Evolutionary conservation across 1,139 yeast species (phyloP).

Genomic region (Kurtzmaniella quercitrusa): DNA sequence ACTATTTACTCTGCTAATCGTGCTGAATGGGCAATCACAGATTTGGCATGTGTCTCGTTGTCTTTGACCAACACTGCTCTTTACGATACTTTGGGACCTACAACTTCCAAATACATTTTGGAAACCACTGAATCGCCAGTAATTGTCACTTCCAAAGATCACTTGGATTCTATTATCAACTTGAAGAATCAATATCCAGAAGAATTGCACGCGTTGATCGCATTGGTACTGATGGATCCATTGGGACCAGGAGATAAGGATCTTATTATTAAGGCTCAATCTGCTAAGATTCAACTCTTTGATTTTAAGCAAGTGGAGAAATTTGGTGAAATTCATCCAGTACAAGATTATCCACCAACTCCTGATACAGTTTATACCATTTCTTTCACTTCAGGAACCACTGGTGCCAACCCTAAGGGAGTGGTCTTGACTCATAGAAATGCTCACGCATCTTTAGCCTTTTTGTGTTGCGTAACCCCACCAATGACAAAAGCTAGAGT

Average conservation of each 20-base stretch:
- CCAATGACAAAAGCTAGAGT: conserved; percentile 12
- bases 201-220: conserved; percentile 17
- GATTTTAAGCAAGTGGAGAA: conserved; percentile 31
- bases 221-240: conserved; percentile 50
- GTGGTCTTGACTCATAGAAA: conserved; percentile 31
- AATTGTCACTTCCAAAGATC: conserved; percentile 46
- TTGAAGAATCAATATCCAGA: conserved; percentile 26
- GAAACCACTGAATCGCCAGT: conserved; percentile 55
- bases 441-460: conserved; percentile 24
- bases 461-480: conserved; percentile 15
- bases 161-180: conserved; percentile 37
- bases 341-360: conserved; percentile 22
- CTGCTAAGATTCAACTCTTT: conserved; percentile 21
- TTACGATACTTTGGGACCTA: conserved; percentile 63
- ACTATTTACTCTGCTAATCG: conserved; percentile 54
- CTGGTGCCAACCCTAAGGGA: conserved; percentile 41
- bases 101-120: conserved; percentile 55
- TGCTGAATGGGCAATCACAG: conserved; percentile 59
- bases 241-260: conserved; percentile 23
- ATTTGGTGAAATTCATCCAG: conserved; percentile 23
- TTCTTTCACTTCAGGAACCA: conserved; percentile 42
- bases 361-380: conserved; percentile 32
- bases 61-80: conserved; percentile 55
- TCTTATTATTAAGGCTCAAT: conserved; percentile 20
- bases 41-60: conserved; percentile 52